phyloP scores from a whole-genome alignment of 1,284 basidiomycete genomes.

The Exobasidium cylindrosporum region DNA sequence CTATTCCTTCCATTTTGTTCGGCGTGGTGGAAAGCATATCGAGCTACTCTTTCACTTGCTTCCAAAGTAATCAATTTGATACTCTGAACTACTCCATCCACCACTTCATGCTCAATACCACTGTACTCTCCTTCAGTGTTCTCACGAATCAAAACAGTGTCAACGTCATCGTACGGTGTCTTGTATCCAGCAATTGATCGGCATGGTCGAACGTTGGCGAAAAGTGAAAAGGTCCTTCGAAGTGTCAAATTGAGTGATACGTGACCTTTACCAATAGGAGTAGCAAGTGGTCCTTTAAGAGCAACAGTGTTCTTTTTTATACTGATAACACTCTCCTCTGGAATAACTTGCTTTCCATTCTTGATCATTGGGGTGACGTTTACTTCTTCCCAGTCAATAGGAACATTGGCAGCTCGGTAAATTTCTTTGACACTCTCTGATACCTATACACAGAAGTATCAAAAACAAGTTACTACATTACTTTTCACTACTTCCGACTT shows the following conservation, averaged over 20 bases:
- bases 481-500: too few species aligned
- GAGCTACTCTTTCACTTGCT: conserved; percentile 95
- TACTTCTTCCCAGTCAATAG: conserved; percentile 85
- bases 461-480: too few species aligned
- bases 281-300: conserved; percentile 72
- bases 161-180: conserved; percentile 96
- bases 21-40: conserved; percentile 98
- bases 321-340: conserved; percentile 82
- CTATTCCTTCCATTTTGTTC: conserved; percentile 79
- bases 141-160: conserved; percentile 99
- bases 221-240: conserved; percentile 93
- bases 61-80: conserved; percentile 99
- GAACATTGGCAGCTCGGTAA: conserved; percentile 71
- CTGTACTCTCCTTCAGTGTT: conserved; percentile 99
- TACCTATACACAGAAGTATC: conserved; percentile 26
- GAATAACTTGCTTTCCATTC: conserved; percentile 94
- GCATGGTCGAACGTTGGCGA: conserved; percentile 97
- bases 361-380: conserved; percentile 83
- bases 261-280: conserved; percentile 94
- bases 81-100: conserved; percentile 97
- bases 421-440: conserved; percentile 77
- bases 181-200: conserved; percentile 94
- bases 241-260: conserved; percentile 97
- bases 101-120: conserved; percentile 95
- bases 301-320: conserved; percentile 98